Evolutionary conservation across 768 basidiomycete species (phyloP).

Genomic region (Aureoboletus auriporus): DNA sequence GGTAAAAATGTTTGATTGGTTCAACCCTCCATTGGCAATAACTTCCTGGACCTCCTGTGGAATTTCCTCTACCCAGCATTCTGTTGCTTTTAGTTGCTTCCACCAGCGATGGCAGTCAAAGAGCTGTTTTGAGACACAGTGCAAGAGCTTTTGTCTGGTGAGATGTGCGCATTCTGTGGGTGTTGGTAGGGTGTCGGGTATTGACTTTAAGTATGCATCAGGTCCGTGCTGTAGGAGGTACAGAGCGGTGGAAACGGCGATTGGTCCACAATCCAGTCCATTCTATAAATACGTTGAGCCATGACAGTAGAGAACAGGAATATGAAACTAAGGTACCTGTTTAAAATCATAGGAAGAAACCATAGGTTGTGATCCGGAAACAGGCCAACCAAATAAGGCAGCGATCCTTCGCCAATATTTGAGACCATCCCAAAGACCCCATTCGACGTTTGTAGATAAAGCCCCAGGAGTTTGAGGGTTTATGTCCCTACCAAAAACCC

Average conservation of each 20-base stretch:
- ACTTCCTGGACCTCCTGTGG: neutral
- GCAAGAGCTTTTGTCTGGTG: neutral
- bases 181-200: neutral
- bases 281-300: neutral
- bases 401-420: constrained; percentile 1
- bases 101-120: constrained; percentile 1
- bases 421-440: neutral
- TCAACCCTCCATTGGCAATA: neutral
- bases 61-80: constrained; percentile 2
- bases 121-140: neutral
- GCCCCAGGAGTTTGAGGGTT: neutral
- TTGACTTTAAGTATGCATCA: neutral
- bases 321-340: neutral
- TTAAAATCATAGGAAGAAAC: neutral
- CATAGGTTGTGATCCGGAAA: neutral
- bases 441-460: neutral
- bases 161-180: neutral
- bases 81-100: neutral
- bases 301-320: neutral
- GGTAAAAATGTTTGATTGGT: neutral
- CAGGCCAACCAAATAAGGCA: neutral
- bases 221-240: neutral
- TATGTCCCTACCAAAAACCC: neutral
- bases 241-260: neutral
- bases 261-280: constrained; percentile 5